Evolutionary conservation across 331 rosid genomes (phyloP).

Genomic region (Pyracantha coccinea): DNA sequence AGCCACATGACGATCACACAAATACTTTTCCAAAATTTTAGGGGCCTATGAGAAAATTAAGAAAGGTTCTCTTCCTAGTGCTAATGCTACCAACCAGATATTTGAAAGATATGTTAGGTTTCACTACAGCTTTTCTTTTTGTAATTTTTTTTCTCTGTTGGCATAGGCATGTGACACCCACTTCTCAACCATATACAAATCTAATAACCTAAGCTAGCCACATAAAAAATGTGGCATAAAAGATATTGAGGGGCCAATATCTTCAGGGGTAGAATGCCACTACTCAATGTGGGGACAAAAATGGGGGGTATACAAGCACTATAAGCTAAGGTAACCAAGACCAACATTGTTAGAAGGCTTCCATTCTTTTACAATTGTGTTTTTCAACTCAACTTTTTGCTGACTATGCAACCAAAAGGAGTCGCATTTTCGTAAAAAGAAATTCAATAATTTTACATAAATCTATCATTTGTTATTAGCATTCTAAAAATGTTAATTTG

Average conservation of each 20-base stretch:
- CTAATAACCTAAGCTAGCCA: background rate
- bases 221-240: background rate
- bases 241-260: background rate
- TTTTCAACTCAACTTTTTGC: no score
- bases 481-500: no score
- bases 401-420: no score
- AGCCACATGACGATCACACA: no score
- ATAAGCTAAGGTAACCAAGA: no score
- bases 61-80: conserved; percentile 2
- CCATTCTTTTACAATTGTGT: no score
- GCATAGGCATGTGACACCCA: background rate
- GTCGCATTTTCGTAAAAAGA: no score
- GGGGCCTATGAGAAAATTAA: background rate
- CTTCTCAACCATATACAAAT: background rate
- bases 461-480: no score
- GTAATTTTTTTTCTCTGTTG: background rate
- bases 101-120: background rate
- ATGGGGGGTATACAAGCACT: no score
- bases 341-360: no score
- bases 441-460: no score
- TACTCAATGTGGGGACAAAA: background rate
- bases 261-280: background rate
- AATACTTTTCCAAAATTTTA: no score
- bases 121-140: background rate
- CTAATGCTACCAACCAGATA: background rate